Conservation (phyloP, 345 rosid species). For the Viola odorata region DNA sequence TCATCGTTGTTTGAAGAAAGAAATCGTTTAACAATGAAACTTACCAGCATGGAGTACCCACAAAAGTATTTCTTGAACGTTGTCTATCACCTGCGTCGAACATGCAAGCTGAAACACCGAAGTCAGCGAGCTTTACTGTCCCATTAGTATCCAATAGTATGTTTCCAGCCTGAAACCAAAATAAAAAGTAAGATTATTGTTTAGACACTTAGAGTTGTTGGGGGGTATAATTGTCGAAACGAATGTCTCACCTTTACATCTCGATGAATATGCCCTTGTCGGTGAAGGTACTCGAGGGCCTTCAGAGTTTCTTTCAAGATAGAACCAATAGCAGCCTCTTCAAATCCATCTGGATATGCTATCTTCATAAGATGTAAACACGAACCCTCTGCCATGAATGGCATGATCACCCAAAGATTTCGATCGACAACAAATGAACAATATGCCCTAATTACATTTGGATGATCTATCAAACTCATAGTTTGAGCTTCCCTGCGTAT, state of each 20-base stretch:
- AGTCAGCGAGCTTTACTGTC: conserved; percentile 88
- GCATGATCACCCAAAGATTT: conserved; percentile 96
- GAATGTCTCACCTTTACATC: conserved; percentile 75
- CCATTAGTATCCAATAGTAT: conserved; percentile 83
- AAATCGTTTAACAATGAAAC: conserved; percentile 4
- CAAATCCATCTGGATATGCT: conserved; percentile 86
- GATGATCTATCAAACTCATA: conserved; percentile 97
- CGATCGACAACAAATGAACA: conserved; percentile 89
- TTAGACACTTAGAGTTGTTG: not conserved
- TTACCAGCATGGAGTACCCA: conserved; percentile 99
- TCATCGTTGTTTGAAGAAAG: not conserved
- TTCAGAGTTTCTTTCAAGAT: conserved; percentile 92
- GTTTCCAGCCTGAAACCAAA: conserved; percentile 79
- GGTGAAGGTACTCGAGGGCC: conserved; percentile 94
- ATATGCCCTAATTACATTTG: conserved; percentile 74
- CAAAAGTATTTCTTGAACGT: conserved; percentile 93
- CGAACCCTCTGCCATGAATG: conserved; percentile 98
- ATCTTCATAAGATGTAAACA: conserved; percentile 97
- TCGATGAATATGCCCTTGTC: conserved; percentile 93
- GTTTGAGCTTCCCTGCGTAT: conserved; percentile 93
- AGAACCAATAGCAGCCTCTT: conserved; percentile 86
- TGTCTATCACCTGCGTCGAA: conserved; percentile 95
- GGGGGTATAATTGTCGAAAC: not conserved
- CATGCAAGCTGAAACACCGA: conserved; percentile 98
- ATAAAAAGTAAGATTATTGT: conserved; percentile 5